These are phyloP conservation scores for Podospora pseudoanserina DNA, from an alignment of 495 filamentous ascomycete species.

Conservation along the genomic window DNA sequence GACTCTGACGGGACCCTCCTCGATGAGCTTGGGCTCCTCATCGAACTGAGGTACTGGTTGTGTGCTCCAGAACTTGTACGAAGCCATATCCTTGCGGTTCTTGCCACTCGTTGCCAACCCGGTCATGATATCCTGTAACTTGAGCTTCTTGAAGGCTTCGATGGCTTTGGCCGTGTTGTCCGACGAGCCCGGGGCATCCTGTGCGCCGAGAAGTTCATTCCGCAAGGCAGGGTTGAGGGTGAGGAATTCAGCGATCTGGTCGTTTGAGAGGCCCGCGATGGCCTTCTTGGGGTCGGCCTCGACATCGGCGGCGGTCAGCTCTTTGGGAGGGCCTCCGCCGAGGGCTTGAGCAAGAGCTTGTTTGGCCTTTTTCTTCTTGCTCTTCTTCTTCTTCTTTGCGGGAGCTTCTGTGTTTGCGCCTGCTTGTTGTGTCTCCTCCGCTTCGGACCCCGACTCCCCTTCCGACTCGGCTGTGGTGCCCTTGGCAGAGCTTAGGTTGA, in stretches of 20 bases:
- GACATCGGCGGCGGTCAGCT: conserved; percentile 14
- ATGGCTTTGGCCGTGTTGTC: conserved; percentile 40
- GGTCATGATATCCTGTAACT: conserved; percentile 75
- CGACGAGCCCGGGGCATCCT: conserved; percentile 21
- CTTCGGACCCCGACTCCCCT: conserved; percentile 39
- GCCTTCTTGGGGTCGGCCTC: conserved; percentile 38
- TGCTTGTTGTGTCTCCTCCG: conserved; percentile 22
- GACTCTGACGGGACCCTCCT: conserved; percentile 54
- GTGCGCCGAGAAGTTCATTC: conserved; percentile 44
- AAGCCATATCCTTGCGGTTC: conserved; percentile 91
- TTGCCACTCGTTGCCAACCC: conserved; percentile 71
- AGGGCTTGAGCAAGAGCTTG: conserved; percentile 30
- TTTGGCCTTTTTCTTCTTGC: conserved; percentile 50
- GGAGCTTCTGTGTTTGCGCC: conserved; percentile 17
- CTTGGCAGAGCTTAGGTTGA: conserved; percentile 11
- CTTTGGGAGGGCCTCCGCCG: conserved; percentile 5
- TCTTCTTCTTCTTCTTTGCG: conserved; percentile 52
- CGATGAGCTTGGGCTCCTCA: conserved; percentile 36
- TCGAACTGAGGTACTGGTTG: conserved; percentile 89
- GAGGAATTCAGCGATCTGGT: conserved; percentile 53
- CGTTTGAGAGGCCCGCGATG: conserved; percentile 42
- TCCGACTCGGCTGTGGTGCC: conserved; percentile 37
- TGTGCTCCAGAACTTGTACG: conserved; percentile 97
- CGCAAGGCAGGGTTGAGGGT: conserved; percentile 60
- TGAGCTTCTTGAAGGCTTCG: conserved; percentile 67